Base-by-base conservation (phyloP, 306 rosid species). In the Casuarina glauca region DNA sequence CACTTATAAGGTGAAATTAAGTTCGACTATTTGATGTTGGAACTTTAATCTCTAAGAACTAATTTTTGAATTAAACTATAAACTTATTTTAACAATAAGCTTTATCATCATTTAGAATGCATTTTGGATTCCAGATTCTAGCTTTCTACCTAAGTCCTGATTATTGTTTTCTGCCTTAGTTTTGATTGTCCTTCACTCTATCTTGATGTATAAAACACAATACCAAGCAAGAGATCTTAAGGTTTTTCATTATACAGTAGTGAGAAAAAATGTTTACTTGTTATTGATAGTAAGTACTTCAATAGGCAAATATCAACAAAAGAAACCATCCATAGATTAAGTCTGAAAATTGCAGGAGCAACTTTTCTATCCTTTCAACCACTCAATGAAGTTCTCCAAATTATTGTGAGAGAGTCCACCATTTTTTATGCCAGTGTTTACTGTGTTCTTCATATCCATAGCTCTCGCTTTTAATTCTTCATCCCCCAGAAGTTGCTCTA, bases 321-420 rank as follows among this genome's bases (percentile, higher is more conserved):
- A 19, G 2, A 62, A 9, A 5, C 17, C 4, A 63, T 11, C 17
- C 20, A 4, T 43, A 26, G 11, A 39, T 35, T 9, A 3, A 63
- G 41, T 26, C 43, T 63, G 44, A 12, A 63, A 63, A 35, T 12
- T 5, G 69, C 20, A 54, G 8, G 61, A 35, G 9, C n/a, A 32
- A 74, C 45, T 49, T 43, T 3, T 35, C 77, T 52, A 85, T 60
- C 75, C 10, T 74, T 83, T 86, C 80, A 93, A 69, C 97, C 96
- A 89, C n/a, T 67, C 67, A 50, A 87, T 81, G 79, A 90, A 90
- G 61, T 86, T 78, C 57, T 74, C 72, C 41, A 93, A 80, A 44
- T 77, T 84, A 4, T 70, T 79, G 62, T 79, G 51, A 41, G 93
- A 88, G 52, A 58, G 48, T 7, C 97, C 91, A 60, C 86, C 86